Evolutionary conservation across 108 stramenopile genomes (phyloP), one percentile per base, ranked within the genome.

Genomic region (Fragilaria radians): DNA sequence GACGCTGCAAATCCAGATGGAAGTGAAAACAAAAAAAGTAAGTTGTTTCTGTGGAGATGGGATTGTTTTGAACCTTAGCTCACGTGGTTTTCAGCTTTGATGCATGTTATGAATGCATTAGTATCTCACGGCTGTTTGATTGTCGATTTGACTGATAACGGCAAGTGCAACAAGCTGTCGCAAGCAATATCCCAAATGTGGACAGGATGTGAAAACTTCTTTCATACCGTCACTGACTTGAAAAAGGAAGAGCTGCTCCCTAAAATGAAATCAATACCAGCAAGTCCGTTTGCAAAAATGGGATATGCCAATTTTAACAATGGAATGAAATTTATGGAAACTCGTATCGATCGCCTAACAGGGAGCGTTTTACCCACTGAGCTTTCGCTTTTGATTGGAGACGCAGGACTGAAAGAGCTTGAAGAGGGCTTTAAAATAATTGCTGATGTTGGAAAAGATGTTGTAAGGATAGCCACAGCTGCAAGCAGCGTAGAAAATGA

Each of bases 21-120:
- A 3, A 77, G 77, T 21, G 85, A 86, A 59, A 76, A 82, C 48
- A 17, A 66, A 1, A 70, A 79, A 45, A 80, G 79, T 83, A 65
- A 62, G 82, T 76, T n/a, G n/a, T n/a, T n/a, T n/a, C n/a, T n/a
- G n/a, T n/a, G n/a, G n/a, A n/a, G n/a, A 5, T 32, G 14, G 7
- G 36, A 42, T 42, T 42, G 36, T 14, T 11, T 42, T 42, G 14
- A 7, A 42, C 36, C 7, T 42, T 42, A 11, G 36, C 14, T 42
- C 7, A 42, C 36, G 11, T 7, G 14, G 11, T 42, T 9, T 17
- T 31, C 36, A 71, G 74, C 80, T 7, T 32, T 84, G 45, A 61
- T 83, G 63, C 90, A 92, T 68, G 90, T 92, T 7, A 92, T 92
- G 91, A 81, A 92, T 79, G 77, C 87, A 22, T 58, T 92, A 17